These are phyloP conservation scores for Jamesozyma gamospora DNA, from an alignment of 805 yeast genomes.

Conservation along the genomic window DNA sequence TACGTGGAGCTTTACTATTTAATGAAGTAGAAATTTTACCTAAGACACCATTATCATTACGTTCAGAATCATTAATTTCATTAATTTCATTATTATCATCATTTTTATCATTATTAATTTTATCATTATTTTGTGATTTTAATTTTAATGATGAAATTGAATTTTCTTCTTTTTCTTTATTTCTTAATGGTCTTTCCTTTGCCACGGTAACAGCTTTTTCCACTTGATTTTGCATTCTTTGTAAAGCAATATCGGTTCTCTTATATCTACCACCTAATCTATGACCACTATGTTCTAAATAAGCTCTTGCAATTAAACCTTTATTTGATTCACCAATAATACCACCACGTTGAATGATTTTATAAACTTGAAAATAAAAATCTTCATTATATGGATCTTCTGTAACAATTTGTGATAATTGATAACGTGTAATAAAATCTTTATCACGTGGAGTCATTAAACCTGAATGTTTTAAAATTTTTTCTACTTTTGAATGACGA, in stretches of 20 bases:
- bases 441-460: conserved; percentile 96
- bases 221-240: conserved; percentile 96
- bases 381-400: conserved; percentile 97
- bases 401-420: conserved; percentile 88
- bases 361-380: conserved; percentile 87
- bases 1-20: conserved; percentile 80
- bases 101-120: neutral
- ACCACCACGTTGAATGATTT: conserved; percentile 51
- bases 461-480: conserved; percentile 76
- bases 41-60: conserved; percentile 48
- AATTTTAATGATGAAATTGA: no score
- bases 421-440: conserved; percentile 89
- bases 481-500: conserved; percentile 66
- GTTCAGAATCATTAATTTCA: conserved; percentile 35
- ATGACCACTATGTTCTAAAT: conserved; percentile 84
- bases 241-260: conserved; percentile 82
- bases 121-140: neutral
- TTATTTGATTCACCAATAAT: conserved; percentile 37
- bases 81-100: neutral
- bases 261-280: conserved; percentile 76
- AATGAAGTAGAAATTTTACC: conserved; percentile 79
- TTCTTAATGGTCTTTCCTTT: conserved; percentile 69
- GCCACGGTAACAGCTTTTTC: conserved; percentile 94
- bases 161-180: conserved; percentile 30
- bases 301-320: conserved; percentile 85